A percentile compares a stretch with the other conserved stretches of the same genome.
phyloP scores from a whole-genome alignment of 371 early-diverging fungal species.

The Mucor racemosus region DNA sequence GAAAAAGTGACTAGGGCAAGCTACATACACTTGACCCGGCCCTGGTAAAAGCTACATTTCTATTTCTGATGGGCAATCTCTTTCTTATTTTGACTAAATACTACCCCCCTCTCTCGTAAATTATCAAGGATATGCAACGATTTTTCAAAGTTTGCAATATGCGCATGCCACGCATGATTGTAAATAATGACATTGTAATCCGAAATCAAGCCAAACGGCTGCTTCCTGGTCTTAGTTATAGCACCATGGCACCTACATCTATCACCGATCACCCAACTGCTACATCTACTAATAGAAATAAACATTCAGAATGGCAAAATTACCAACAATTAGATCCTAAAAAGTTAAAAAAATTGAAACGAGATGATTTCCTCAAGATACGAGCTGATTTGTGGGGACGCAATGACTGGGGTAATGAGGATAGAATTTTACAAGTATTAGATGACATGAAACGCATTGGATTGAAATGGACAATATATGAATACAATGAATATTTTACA shows the following conservation, averaged over 20 bases:
- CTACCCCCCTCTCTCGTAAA: not conserved
- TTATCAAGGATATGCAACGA: not conserved
- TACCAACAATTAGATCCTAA: not conserved
- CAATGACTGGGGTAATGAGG: slow-evolving; percentile 43
- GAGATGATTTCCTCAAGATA: slow-evolving; percentile 38
- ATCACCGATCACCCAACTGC: not conserved
- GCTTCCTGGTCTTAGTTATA: not conserved
- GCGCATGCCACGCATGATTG: not conserved
- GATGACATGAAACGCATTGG: slow-evolving; percentile 44
- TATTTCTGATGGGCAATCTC: not conserved
- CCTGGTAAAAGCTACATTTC: not conserved
- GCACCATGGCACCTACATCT: not conserved
- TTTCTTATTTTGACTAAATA: not conserved
- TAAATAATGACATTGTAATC: not conserved
- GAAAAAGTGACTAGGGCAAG: not conserved
- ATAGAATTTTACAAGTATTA: slow-evolving; percentile 37
- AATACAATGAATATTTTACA: slow-evolving; percentile 53
- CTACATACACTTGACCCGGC: not conserved
- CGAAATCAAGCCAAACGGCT: not conserved
- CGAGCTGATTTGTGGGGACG: slow-evolving; percentile 37
- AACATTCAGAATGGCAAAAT: slow-evolving; percentile 1
- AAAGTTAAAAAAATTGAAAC: slow-evolving; percentile 10
- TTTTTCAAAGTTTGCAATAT: not conserved
- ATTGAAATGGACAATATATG: slow-evolving; percentile 35
- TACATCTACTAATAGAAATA: not conserved